Conservation (phyloP, 495 filamentous ascomycete species). For the Staphylotrichum longicolle region DNA sequence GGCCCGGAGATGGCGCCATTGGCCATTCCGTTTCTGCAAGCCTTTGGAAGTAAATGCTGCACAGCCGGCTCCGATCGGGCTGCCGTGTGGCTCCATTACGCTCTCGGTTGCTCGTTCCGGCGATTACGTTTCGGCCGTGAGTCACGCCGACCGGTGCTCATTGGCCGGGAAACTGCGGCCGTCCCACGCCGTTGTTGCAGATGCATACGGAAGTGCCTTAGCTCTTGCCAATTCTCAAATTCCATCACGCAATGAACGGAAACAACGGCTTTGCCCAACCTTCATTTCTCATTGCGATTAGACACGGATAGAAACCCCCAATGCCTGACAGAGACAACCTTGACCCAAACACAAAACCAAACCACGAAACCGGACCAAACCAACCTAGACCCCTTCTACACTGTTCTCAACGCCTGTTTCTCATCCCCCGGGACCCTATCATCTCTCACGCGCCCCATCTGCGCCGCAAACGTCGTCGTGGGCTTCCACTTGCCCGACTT, state of each 20-base stretch:
- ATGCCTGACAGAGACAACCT: not conserved
- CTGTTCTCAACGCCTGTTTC: not conserved
- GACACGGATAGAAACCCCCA: not conserved
- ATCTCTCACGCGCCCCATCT: conserved; percentile 31
- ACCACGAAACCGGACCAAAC: not conserved
- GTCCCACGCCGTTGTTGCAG: too few relatives aligned
- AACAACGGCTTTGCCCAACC: too few relatives aligned
- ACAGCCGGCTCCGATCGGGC: too few relatives aligned
- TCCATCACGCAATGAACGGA: too few relatives aligned
- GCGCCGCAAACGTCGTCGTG: conserved; percentile 63
- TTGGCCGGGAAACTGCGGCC: conserved; percentile 6
- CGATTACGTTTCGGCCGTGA: conserved; percentile 8
- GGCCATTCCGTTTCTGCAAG: too few relatives aligned
- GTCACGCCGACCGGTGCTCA: conserved; percentile 9
- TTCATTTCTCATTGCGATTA: too few relatives aligned
- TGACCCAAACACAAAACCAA: not conserved
- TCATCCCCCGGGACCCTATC: not conserved
- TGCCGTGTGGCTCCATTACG: too few relatives aligned
- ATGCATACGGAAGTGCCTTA: not conserved
- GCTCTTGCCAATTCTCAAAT: not conserved
- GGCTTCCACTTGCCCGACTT: conserved; percentile 66
- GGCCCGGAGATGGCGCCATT: too few relatives aligned
- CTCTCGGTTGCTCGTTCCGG: not conserved
- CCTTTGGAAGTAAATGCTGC: too few relatives aligned
- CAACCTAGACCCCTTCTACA: not conserved